Percentiles rank a stretch among this genome's conserved stretches.
phyloP scores from a whole-genome alignment of 1,139 yeast genomes.

The Suhomyces bribrorum region DNA sequence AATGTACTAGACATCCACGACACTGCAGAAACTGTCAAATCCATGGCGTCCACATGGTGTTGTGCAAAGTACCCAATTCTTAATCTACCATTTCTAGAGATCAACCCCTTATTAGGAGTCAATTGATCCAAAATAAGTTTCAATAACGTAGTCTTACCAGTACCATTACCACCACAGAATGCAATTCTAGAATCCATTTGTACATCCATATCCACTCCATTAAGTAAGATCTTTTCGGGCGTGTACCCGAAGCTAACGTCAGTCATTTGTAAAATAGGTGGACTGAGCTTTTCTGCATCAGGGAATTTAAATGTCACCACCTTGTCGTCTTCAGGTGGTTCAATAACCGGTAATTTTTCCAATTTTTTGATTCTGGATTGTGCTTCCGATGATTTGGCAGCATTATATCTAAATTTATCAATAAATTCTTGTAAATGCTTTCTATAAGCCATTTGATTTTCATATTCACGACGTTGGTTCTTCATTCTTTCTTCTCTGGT shows the following conservation, averaged over 20 bases:
- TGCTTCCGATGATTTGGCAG: conserved; percentile 96
- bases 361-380: conserved; percentile 95
- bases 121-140: conserved; percentile 80
- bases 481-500: conserved; percentile 95
- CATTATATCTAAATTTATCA: conserved; percentile 95
- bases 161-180: conserved; percentile 97
- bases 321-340: conserved; percentile 93
- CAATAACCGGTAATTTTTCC: conserved; percentile 89
- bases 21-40: conserved; percentile 80
- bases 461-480: conserved; percentile 91
- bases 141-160: conserved; percentile 94
- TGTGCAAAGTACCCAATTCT: conserved; percentile 99
- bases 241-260: conserved; percentile 84
- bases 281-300: conserved; percentile 88
- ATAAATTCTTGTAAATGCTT: conserved; percentile 91
- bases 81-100: conserved; percentile 78
- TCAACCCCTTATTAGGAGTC: conserved; percentile 71
- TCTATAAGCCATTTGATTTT: conserved; percentile 94
- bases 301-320: conserved; percentile 87
- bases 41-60: conserved; percentile 99
- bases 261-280: conserved; percentile 89
- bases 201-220: conserved; percentile 83
- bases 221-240: conserved; percentile 60
- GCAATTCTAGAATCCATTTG: conserved; percentile 95
- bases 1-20: conserved; percentile 88